A percentile compares a stretch with the other conserved stretches of the same genome.
These are phyloP conservation scores for Hypoxylon lenormandii DNA, from an alignment of 495 filamentous ascomycete genomes.

Conservation along the genomic window DNA sequence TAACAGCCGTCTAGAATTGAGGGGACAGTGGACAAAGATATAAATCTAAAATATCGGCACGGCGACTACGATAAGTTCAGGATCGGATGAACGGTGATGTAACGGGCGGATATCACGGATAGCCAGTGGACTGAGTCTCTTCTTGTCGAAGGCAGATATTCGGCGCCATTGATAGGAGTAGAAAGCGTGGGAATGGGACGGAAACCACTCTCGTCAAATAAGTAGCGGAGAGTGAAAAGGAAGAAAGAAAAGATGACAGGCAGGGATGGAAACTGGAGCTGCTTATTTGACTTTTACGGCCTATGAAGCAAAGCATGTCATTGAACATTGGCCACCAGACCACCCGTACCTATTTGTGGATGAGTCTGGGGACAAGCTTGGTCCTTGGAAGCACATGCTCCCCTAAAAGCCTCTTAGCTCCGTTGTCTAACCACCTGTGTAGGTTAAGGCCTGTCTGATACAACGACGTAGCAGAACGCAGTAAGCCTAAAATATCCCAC, in stretches of 20 bases:
- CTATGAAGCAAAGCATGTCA: constrained; percentile 2
- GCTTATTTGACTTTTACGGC: constrained; percentile 26
- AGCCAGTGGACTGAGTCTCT: constrained; percentile 41
- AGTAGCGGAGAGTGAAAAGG: constrained; percentile 2
- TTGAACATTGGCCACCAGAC: neutral
- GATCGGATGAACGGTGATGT: constrained; percentile 21
- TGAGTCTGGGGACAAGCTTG: constrained; percentile 22
- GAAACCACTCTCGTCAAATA: constrained; percentile 11
- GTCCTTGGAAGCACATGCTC: constrained; percentile 16
- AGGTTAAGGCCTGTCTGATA: neutral
- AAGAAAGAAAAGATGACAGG: constrained; percentile 8
- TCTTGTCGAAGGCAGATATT: constrained; percentile 30
- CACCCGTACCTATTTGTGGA: constrained; percentile 23
- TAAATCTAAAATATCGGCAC: constrained; percentile 26
- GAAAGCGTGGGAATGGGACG: constrained; percentile 9
- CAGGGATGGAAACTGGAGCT: constrained; percentile 9
- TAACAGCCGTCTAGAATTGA: neutral
- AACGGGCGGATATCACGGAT: constrained; percentile 35
- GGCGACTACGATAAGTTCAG: constrained; percentile 3
- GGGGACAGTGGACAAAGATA: constrained; percentile 15
- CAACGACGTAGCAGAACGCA: constrained; percentile 20
- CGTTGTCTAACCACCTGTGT: constrained; percentile 5
- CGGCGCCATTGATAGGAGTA: constrained; percentile 37
- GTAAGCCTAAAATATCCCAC: constrained; percentile 25
- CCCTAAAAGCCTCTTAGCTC: constrained; percentile 17